phyloP scores from a whole-genome alignment of 2,329 filamentous ascomycete genomes.

The Didymella exigua region DNA sequence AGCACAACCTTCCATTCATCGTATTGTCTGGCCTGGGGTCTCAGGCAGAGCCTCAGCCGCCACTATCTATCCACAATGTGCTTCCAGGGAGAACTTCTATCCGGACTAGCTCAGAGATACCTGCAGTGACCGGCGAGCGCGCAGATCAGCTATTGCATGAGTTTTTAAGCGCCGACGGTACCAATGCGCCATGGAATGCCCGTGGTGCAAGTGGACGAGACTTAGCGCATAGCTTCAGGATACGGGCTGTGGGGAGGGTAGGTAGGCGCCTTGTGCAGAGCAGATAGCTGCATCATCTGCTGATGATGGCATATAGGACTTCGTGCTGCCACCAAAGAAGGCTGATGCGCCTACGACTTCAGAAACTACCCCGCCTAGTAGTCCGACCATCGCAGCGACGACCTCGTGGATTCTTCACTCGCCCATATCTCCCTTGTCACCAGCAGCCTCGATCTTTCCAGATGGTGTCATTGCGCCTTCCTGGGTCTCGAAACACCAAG shows the following conservation, averaged over 20 bases:
- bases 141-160: slow-evolving; percentile 69
- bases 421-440: slow-evolving; percentile 86
- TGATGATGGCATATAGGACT: slow-evolving; percentile 51
- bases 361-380: slow-evolving; percentile 55
- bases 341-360: slow-evolving; percentile 63
- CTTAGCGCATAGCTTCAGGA: slow-evolving; percentile 64
- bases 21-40: slow-evolving; percentile 75
- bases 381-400: slow-evolving; percentile 59
- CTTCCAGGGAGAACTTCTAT: slow-evolving; percentile 57
- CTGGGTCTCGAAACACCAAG: slow-evolving; percentile 90
- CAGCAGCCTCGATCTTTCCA: slow-evolving; percentile 80
- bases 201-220: slow-evolving; percentile 56
- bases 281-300: slow-evolving; percentile 19
- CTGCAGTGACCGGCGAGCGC: slow-evolving; percentile 68
- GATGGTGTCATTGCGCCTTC: slow-evolving; percentile 82
- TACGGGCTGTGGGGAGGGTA: slow-evolving; percentile 82
- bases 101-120: slow-evolving; percentile 72
- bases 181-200: slow-evolving; percentile 69
- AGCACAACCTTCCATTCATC: slow-evolving; percentile 85
- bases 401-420: slow-evolving; percentile 73
- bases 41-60: slow-evolving; percentile 39
- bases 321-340: slow-evolving; percentile 66
- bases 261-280: slow-evolving; percentile 51
- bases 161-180: slow-evolving; percentile 69
- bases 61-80: slow-evolving; percentile 53